These are phyloP conservation scores for Rubus parviflorus DNA, from an alignment of 306 rosid genomes.

Conservation along the genomic window DNA sequence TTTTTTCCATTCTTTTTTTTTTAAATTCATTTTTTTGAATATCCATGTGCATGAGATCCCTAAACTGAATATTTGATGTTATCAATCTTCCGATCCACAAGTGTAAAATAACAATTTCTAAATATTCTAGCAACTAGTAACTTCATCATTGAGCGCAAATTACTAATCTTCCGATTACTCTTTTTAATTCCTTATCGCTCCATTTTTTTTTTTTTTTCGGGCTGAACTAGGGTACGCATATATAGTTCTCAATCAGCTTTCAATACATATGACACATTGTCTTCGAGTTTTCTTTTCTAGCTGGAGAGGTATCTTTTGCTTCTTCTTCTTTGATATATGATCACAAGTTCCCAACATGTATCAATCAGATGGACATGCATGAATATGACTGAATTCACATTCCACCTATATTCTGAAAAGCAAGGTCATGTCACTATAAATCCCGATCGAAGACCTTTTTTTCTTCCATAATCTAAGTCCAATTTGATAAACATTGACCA, in stretches of 20 bases:
- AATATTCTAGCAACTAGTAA: no score
- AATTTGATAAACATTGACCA: background rate
- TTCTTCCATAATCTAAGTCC: background rate
- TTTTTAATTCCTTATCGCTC: no score
- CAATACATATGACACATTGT: background rate
- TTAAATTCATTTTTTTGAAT: background rate
- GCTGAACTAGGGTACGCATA: background rate
- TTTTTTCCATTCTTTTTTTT: background rate
- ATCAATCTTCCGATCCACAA: no score
- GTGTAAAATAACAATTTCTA: no score
- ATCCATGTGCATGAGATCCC: background rate
- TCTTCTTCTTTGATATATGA: background rate
- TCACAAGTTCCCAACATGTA: background rate
- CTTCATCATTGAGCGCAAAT: no score
- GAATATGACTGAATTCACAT: constrained; percentile 15
- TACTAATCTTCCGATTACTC: no score
- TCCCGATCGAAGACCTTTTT: background rate
- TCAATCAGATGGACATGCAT: constrained; percentile 7
- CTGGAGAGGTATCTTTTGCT: background rate
- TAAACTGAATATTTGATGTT: no score
- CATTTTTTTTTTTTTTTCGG: no score
- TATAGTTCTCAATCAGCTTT: background rate
- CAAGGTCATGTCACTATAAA: constrained; percentile 6
- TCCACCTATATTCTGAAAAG: constrained; percentile 1
- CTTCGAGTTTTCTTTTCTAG: background rate